Evolutionary conservation across 176 grass and related monocot genomes (phyloP).

Genomic region (Secale cereale): DNA sequence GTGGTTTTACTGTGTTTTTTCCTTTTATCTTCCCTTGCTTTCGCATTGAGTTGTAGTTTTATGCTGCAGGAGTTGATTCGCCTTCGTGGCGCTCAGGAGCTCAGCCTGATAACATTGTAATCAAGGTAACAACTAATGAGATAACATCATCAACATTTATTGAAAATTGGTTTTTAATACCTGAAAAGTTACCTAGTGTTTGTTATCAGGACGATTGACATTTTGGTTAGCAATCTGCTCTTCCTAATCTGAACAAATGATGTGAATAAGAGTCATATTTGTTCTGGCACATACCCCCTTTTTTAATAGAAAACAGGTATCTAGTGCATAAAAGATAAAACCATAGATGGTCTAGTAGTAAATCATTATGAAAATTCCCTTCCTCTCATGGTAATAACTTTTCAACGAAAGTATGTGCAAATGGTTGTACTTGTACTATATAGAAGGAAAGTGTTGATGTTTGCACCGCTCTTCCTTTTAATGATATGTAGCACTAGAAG

Average conservation of each 20-base stretch:
- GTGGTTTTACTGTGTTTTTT: background rate
- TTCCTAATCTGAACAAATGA: background rate
- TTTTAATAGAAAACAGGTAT: background rate
- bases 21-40: constrained; percentile 6
- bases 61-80: constrained; percentile 76
- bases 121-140: constrained; percentile 65
- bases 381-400: background rate
- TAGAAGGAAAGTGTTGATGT: constrained; percentile 4
- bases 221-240: background rate
- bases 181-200: constrained; percentile 7
- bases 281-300: background rate
- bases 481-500: constrained; percentile 8
- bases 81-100: constrained; percentile 81
- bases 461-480: constrained; percentile 9
- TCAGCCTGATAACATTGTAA: constrained; percentile 66
- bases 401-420: background rate
- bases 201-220: background rate
- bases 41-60: constrained; percentile 40
- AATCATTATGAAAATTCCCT: background rate
- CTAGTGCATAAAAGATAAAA: background rate
- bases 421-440: background rate
- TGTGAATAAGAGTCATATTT: background rate
- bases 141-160: background rate
- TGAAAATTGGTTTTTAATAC: background rate
- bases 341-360: background rate